These are phyloP conservation scores for Saccharomycopsis sp. DNA, from an alignment of 805 yeast species.

Conservation along the genomic window DNA sequence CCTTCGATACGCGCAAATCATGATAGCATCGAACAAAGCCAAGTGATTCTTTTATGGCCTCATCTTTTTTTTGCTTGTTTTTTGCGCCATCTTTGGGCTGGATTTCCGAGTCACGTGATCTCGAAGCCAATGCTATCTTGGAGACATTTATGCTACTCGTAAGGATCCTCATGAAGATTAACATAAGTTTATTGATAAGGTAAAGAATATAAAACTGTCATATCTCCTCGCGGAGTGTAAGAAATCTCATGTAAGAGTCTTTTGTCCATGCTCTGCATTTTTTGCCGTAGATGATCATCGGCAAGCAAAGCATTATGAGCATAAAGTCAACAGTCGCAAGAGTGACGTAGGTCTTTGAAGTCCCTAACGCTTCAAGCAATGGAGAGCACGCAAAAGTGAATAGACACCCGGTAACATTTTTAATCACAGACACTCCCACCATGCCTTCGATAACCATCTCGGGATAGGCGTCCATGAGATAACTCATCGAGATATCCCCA, in stretches of 20 bases:
- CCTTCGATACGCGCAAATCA: not conserved
- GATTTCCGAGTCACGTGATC: not conserved
- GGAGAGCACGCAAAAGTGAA: slow-evolving; percentile 60
- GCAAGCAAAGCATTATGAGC: slow-evolving; percentile 50
- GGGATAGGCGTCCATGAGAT: slow-evolving; percentile 62
- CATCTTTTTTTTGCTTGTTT: not conserved
- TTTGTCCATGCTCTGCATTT: slow-evolving; percentile 51
- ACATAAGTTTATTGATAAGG: no score
- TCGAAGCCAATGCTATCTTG: no score
- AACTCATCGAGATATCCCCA: slow-evolving; percentile 64
- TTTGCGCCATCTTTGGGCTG: not conserved
- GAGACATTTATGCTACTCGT: no score
- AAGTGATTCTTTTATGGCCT: not conserved
- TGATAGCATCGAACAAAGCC: not conserved
- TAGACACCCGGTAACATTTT: slow-evolving; percentile 56
- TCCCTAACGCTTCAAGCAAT: slow-evolving; percentile 52
- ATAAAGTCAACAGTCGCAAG: slow-evolving; percentile 53
- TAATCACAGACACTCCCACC: slow-evolving; percentile 61
- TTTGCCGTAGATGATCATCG: slow-evolving; percentile 57
- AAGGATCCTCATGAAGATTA: no score
- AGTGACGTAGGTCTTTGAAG: slow-evolving; percentile 51
- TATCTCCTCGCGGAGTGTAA: slow-evolving; percentile 43
- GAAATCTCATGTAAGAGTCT: slow-evolving; percentile 44
- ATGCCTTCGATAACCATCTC: slow-evolving; percentile 65
- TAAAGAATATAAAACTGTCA: no score